These are phyloP conservation scores for Sarcodon sp. DNA, from an alignment of 768 basidiomycete species.

Conservation along the genomic window DNA sequence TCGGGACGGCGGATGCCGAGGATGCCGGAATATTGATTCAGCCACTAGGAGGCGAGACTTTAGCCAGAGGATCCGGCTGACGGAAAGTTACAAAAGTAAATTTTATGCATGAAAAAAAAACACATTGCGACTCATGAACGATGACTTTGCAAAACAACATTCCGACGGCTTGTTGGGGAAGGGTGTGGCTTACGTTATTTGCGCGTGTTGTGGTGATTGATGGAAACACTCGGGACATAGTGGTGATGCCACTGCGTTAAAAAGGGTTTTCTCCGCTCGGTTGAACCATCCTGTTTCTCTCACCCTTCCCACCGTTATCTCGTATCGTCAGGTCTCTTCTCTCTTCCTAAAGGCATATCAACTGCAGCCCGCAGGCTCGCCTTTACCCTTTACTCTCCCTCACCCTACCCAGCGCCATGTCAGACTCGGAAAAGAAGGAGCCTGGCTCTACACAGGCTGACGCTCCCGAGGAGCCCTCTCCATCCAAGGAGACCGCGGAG, in stretches of 20 bases:
- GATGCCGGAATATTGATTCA: too few species aligned
- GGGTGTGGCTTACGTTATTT: too few species aligned
- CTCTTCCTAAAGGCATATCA: conserved; percentile 7
- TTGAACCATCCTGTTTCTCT: not conserved
- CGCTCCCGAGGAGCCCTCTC: conserved; percentile 24
- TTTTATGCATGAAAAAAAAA: too few species aligned
- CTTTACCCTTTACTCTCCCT: conserved; percentile 12
- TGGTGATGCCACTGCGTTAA: not conserved
- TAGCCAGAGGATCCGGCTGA: too few species aligned
- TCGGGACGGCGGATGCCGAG: too few species aligned
- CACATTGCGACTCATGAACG: too few species aligned
- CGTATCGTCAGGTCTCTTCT: conserved; percentile 13
- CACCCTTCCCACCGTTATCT: conserved; percentile 1
- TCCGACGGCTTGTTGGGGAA: too few species aligned
- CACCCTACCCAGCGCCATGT: conserved; percentile 16
- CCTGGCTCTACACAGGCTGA: conserved; percentile 32
- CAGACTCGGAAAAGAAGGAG: conserved; percentile 47
- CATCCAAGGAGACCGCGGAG: conserved; percentile 16
- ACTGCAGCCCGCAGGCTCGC: conserved; percentile 10
- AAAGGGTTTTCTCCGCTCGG: not conserved
- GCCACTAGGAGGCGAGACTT: too few species aligned
- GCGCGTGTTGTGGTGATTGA: too few species aligned
- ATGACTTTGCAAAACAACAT: too few species aligned
- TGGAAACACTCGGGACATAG: too few species aligned
- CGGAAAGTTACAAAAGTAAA: too few species aligned